Percentiles rank a stretch among this genome's conserved stretches.
Conservation (phyloP, 305 asterid species). For the Solanum hybrid region DNA sequence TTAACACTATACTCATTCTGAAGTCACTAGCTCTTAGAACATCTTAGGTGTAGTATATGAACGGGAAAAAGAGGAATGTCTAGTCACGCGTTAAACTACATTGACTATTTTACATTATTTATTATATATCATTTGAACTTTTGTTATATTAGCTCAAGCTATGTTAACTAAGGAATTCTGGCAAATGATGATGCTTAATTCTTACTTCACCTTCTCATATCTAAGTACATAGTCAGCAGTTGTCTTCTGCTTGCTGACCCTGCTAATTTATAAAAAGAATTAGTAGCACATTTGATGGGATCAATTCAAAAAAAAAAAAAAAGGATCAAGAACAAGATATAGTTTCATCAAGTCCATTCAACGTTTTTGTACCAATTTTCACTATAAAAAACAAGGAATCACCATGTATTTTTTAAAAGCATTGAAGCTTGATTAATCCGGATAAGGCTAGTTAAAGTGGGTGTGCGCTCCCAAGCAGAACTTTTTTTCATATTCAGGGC, state of each 20-base stretch:
- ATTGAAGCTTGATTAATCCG: not conserved
- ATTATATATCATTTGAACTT: not conserved
- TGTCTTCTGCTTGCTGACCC: not conserved
- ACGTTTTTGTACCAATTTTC: not conserved
- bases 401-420: not conserved
- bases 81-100: not conserved
- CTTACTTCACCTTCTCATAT: not conserved
- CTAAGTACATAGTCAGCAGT: not conserved
- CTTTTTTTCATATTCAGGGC: not conserved
- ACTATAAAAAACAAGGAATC: not conserved
- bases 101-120: not conserved
- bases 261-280: not conserved
- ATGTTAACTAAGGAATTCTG: not conserved
- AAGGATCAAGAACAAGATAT: not conserved
- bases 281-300: not conserved
- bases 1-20: not conserved
- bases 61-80: not conserved
- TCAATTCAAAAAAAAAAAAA: not conserved
- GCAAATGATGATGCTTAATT: not conserved
- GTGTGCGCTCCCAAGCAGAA: not conserved
- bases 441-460: not conserved
- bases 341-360: not conserved
- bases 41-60: not conserved
- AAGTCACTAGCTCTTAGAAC: not conserved
- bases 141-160: not conserved